Conservation (phyloP, 164 flowering plant species). For the Annona squamosa region DNA sequence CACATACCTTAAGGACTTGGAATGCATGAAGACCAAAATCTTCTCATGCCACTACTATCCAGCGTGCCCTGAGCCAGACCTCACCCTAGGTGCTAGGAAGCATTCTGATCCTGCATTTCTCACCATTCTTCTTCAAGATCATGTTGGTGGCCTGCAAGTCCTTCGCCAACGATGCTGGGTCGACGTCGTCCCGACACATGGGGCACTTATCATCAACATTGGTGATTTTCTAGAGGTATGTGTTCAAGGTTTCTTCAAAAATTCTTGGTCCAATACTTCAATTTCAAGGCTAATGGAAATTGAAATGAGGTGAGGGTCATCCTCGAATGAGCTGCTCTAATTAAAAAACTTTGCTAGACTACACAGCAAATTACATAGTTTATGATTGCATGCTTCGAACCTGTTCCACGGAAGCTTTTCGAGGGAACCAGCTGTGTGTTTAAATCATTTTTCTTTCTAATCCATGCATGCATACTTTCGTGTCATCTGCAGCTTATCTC, state of each 20-base stretch:
- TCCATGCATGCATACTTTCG: no score
- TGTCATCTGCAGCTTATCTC: constrained; percentile 16
- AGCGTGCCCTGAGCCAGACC: constrained; percentile 24
- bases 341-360: no score
- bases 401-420: no score
- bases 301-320: no score
- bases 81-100: constrained; percentile 16
- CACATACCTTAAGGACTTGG: constrained; percentile 14
- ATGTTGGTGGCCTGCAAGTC: constrained; percentile 24
- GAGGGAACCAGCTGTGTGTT: no score
- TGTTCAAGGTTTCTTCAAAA: not conserved
- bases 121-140: constrained; percentile 24
- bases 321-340: no score
- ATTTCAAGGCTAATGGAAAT: no score
- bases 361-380: no score
- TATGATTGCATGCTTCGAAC: no score
- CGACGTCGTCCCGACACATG: constrained; percentile 16
- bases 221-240: constrained; percentile 22
- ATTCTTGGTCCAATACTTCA: not conserved
- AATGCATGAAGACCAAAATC: constrained; percentile 13
- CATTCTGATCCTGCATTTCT: constrained; percentile 27
- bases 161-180: constrained; percentile 20
- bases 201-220: constrained; percentile 21
- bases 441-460: no score
- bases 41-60: constrained; percentile 22